Base-by-base conservation (phyloP, 106 monocot species). In the Vanilla planifolia region DNA sequence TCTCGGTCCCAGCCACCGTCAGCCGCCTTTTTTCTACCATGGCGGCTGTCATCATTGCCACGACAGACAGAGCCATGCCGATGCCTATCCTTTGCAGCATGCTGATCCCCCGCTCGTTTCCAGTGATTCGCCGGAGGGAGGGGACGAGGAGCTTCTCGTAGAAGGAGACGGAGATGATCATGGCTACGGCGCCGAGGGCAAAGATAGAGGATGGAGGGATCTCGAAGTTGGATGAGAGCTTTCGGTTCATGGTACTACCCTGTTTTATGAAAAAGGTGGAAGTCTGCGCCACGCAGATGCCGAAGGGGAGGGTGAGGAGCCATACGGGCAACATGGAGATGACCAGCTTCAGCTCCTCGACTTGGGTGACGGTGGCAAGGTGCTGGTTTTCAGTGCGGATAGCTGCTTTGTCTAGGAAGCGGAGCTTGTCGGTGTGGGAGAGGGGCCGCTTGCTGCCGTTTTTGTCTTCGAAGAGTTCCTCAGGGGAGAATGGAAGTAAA, bases 201-300 rank as follows among this genome's bases (percentile, higher is more conserved):
- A 44, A 84, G 63, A 82, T 13, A 23, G 82, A 77, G 33, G 88
- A 81, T 19, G 88, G 73, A 0, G 93, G 93, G 30, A 88, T 73
- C 48, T 74, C 73, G 61, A 93, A 76, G 15, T 33, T 16, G 26
- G 29, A 15, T 8, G 48, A 50, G 19, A 89, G 27, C 15, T 19
- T 67, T 22, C 82, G 48, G 71, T 92, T 35, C 85, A 89, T 85
- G 26, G 41, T 63, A 68, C 78, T 72, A 0, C 67, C 76, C 55
- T 89, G 93, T 57, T 93, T 93, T 73, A 89, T 74, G 85, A 88
- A 93, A 75, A 92, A 82, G 73, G 93, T 88, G 17, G 71, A 65
- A 4, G 72, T 33, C 33, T 93, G 93, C 2, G 82, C 74, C 4
- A 82, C 60, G 44, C 66, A 72, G 0, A 85, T 65, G 58, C 78